Evolutionary conservation across 2,329 filamentous ascomycete species (phyloP).

Genomic region (Trichophyton benhamiae): DNA sequence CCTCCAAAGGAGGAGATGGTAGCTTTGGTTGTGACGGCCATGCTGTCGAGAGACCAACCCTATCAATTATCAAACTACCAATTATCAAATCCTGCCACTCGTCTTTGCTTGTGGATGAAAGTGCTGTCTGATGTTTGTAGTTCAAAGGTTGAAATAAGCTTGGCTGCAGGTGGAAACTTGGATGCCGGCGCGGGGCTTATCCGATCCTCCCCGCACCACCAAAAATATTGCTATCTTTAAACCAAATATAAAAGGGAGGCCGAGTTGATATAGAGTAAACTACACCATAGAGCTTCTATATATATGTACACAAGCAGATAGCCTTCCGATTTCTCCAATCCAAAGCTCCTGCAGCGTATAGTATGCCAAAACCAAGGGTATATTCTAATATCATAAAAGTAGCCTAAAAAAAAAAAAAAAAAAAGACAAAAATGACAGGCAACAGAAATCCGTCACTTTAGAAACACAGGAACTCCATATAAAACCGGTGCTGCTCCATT

Average conservation of each 20-base stretch:
- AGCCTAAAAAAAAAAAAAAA: background rate
- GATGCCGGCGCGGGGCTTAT: background rate
- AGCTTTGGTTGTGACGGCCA: conserved; percentile 81
- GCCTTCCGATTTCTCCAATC: background rate
- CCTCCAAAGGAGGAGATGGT: conserved; percentile 88
- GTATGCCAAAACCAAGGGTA: background rate
- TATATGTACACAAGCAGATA: background rate
- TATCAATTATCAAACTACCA: background rate
- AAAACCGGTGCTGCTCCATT: conserved; percentile 90
- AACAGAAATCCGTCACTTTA: conserved; percentile 27
- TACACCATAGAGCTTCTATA: background rate
- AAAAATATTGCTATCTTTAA: background rate
- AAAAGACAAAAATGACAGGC: background rate
- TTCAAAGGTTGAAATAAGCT: background rate
- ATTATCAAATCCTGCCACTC: background rate
- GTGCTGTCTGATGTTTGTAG: background rate
- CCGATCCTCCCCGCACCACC: background rate
- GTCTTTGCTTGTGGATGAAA: background rate
- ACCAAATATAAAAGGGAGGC: background rate
- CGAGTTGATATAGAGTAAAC: background rate
- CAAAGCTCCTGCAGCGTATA: background rate
- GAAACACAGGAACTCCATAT: conserved; percentile 87
- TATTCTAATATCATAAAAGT: background rate
- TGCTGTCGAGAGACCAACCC: conserved; percentile 25
- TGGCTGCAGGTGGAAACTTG: background rate